Conservation (phyloP, 2,329 filamentous ascomycete genomes). For the Stagonosporopsis vannaccii region DNA sequence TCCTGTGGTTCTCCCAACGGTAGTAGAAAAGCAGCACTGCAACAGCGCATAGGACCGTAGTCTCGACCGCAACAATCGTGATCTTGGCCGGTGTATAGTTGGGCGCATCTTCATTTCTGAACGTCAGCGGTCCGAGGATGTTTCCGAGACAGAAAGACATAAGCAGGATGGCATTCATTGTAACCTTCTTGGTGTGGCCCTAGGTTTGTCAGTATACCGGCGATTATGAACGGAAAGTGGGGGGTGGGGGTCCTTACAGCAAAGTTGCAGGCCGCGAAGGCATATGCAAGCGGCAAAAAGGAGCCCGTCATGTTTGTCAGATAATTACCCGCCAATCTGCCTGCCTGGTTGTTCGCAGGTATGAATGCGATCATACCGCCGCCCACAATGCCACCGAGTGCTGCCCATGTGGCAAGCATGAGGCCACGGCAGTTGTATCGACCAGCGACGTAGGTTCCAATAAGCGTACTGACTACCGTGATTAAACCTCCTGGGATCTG, state of each 20-base stretch:
- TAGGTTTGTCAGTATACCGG: background rate
- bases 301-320: conserved; percentile 55
- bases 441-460: conserved; percentile 33
- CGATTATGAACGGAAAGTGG: background rate
- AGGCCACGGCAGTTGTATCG: conserved; percentile 34
- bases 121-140: conserved; percentile 54
- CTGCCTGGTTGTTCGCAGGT: conserved; percentile 20
- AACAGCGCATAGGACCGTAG: conserved; percentile 45
- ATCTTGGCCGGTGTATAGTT: conserved; percentile 56
- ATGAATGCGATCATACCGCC: conserved; percentile 32
- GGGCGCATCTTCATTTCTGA: conserved; percentile 46
- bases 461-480: conserved; percentile 32
- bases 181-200: conserved; percentile 57
- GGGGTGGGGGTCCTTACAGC: conserved; percentile 21
- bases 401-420: conserved; percentile 25
- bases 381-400: conserved; percentile 31
- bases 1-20: conserved; percentile 40
- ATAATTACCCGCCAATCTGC: conserved; percentile 49
- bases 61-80: conserved; percentile 43
- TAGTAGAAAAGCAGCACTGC: conserved; percentile 41
- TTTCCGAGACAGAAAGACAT: conserved; percentile 54
- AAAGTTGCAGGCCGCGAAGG: conserved; percentile 58
- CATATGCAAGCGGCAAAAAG: conserved; percentile 40
- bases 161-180: conserved; percentile 59
- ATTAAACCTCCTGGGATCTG: conserved; percentile 36